Conservation (phyloP, 495 filamentous ascomycete species). For the Aspergillus ellipticus region DNA sequence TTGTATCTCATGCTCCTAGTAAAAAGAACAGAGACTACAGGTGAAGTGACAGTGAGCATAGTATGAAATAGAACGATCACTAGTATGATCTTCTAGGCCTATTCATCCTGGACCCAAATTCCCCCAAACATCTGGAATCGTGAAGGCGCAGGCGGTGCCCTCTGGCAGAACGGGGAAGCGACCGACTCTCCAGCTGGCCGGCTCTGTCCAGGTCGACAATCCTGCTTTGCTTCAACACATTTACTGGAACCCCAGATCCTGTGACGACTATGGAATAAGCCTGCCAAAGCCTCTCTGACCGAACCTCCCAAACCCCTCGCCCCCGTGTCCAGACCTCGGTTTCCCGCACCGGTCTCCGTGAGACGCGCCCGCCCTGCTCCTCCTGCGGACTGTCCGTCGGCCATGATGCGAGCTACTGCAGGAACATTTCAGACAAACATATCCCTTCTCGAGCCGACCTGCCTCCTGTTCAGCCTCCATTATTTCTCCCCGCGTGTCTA, state of each 20-base stretch:
- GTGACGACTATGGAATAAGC: conserved; percentile 6
- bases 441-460: conserved; percentile 17
- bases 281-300: neutral
- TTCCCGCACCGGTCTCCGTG: conserved; percentile 9
- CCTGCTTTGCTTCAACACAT: neutral
- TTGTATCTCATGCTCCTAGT: too few species aligned
- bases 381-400: conserved; percentile 13
- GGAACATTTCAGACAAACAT: conserved; percentile 25
- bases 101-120: too few species aligned
- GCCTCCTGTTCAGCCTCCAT: conserved; percentile 7
- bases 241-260: neutral
- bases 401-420: conserved; percentile 32
- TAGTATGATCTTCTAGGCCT: too few species aligned
- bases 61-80: too few species aligned
- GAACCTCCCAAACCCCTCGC: neutral
- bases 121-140: too few species aligned
- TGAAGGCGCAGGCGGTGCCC: conserved; percentile 10
- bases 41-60: too few species aligned
- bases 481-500: conserved; percentile 1
- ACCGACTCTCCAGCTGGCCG: neutral
- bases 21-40: too few species aligned
- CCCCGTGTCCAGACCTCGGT: neutral
- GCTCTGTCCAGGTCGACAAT: too few species aligned
- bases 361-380: conserved; percentile 11
- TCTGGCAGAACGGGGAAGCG: conserved; percentile 8